A percentile compares a stretch with the other conserved stretches of the same genome.
Evolutionary conservation across 495 filamentous ascomycete genomes (phyloP).

Genomic region (Lasiosphaeria miniovina): DNA sequence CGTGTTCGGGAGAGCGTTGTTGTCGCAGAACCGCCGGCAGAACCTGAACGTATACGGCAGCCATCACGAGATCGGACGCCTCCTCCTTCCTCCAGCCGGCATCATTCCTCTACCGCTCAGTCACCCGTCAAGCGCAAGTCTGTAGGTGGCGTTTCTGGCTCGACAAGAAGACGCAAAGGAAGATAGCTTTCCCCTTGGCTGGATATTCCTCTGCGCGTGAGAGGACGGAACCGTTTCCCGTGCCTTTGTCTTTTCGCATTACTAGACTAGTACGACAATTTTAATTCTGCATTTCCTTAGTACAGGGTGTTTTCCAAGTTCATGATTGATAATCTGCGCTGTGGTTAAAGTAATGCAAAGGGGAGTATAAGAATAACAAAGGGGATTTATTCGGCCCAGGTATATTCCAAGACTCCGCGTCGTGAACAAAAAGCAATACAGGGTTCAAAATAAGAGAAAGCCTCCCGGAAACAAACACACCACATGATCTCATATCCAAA

Average conservation of each 20-base stretch:
- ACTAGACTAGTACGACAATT: slow-evolving; percentile 23
- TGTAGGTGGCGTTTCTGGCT: slow-evolving; percentile 10
- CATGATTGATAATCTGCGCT: not conserved
- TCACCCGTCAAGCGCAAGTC: slow-evolving; percentile 31
- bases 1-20: slow-evolving; percentile 17
- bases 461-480: not conserved
- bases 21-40: slow-evolving; percentile 24
- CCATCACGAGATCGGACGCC: slow-evolving; percentile 22
- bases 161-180: slow-evolving; percentile 29
- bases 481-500: slow-evolving; percentile 3
- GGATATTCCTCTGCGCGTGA: not conserved
- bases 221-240: slow-evolving; percentile 8
- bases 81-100: slow-evolving; percentile 23
- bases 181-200: slow-evolving; percentile 12
- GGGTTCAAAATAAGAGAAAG: no score
- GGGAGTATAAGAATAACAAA: not conserved
- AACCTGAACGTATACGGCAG: slow-evolving; percentile 23
- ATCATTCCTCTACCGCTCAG: slow-evolving; percentile 3
- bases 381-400: no score
- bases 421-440: not conserved
- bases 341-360: no score
- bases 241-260: slow-evolving; percentile 12
- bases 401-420: no score
- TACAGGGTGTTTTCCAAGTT: not conserved
- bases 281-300: slow-evolving; percentile 21